Evolutionary conservation across 495 filamentous ascomycete species (phyloP).

Genomic region (Neurospora sp.): DNA sequence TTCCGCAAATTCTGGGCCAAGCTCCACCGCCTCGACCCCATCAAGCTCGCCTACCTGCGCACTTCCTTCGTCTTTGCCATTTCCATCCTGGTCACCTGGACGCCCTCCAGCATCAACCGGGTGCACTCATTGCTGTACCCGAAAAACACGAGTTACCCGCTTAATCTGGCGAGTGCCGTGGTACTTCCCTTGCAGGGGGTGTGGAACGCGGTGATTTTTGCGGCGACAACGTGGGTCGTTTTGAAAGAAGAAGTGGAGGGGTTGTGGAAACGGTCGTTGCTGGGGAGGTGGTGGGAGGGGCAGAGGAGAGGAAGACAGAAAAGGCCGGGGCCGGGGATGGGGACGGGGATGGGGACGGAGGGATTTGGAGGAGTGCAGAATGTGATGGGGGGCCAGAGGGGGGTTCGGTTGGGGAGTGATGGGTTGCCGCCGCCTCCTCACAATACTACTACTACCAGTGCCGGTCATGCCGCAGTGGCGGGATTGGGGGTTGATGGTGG

Average conservation of each 20-base stretch:
- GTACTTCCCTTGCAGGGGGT: slow-evolving; percentile 79
- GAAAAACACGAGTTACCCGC: slow-evolving; percentile 44
- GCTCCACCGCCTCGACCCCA: slow-evolving; percentile 41
- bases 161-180: slow-evolving; percentile 60
- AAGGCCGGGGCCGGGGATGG: neutral
- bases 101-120: slow-evolving; percentile 68
- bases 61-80: slow-evolving; percentile 75
- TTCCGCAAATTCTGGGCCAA: slow-evolving; percentile 17
- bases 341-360: too few species aligned
- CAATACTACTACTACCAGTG: neutral
- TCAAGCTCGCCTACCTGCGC: slow-evolving; percentile 67
- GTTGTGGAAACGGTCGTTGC: neutral
- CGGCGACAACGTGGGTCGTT: slow-evolving; percentile 43
- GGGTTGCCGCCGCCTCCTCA: neutral
- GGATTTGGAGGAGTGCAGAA: too few species aligned
- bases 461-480: neutral
- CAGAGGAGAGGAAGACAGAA: neutral
- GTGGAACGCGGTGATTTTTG: slow-evolving; percentile 76
- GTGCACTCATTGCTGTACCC: slow-evolving; percentile 58
- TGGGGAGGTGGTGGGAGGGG: neutral
- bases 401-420: neutral
- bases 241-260: slow-evolving; percentile 20
- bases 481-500: too few species aligned
- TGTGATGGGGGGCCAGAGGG: neutral
- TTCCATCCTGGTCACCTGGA: slow-evolving; percentile 73